Base-by-base conservation (phyloP, 805 yeast species). In the Wickerhamiella musiphila region DNA sequence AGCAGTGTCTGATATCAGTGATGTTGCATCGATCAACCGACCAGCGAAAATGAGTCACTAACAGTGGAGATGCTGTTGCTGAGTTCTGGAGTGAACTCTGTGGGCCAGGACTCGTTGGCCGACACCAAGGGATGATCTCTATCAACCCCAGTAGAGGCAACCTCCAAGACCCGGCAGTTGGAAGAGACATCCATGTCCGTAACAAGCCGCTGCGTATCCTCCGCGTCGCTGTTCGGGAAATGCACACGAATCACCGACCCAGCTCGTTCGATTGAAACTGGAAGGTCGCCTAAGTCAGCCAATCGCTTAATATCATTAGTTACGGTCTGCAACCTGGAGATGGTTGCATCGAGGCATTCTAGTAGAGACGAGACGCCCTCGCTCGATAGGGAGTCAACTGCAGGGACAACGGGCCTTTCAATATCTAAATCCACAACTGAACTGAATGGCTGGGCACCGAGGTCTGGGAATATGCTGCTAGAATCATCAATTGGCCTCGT, bases 211-310 rank as follows among this genome's bases (percentile, higher is more conserved):
- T 73, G 75, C 43, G 78, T 66, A 41, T 70, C 70, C 5, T 50
- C 56, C 5, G 62, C 53, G 37, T 76, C 81, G 37, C 76, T 63
- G 48, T 76, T 78, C 21, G 86, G 82, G 55, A 81, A 78, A 48
- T 68, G 74, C 10, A 74, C 68, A 41, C 74, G 44, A 19, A 54
- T 46, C 33, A 51, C 52, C 19, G 60, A 54, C 9, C 54, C 48
- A 23, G 53, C 45, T 17, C 35, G 31, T 28, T 59, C 60, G 33
- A 66, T 53, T 29, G 70, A 59, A 34, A 76, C 57, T 6, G 78
- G 82, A 40, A 72, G 65, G 39, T 72, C 70, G 2, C 90, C 90
- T 35, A 73, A 66, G 3, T 50, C 43, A 19, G 70, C 67, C 36
- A 70, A 66, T 15, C 54, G 47, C 39, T 59, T 52, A 20, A 72